Base-by-base conservation (phyloP, 2,329 filamentous ascomycete genomes). In the Phialocephala sp. region DNA sequence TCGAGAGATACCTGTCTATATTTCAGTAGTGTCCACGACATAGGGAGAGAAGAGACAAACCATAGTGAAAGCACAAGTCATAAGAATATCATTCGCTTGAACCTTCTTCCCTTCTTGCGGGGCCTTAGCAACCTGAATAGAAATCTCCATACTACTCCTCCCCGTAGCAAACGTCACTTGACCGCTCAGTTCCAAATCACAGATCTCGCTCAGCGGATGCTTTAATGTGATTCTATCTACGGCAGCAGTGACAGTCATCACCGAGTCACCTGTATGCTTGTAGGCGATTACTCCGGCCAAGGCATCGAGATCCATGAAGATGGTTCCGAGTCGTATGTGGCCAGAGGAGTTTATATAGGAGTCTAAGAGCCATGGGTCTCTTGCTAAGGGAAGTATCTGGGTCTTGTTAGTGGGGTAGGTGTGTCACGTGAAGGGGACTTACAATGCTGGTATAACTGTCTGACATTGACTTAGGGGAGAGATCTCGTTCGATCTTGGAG, bases 1-100 rank as follows among this genome's bases (percentile, higher is more conserved):
- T 91, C 86, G 1, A 91, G 79, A 2, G 89, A 90, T n/a, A 76
- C 74, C 74, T 76, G 35, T 56, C 15, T n/a, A 27, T 56, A 24
- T 41, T 22, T 66, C 14, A 66, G 58, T 27, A 55, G 24, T 3
- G 4, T 12, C 8, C 43, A 27, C 4, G 27, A 32, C n/a, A 32
- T 20, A n/a, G 22, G 45, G 36, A 9, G 24, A 12, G 41, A 55
- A 20, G 35, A 45, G n/a, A 47, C 47, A 39, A 2, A 91, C 89
- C 89, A 92, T 91, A 0, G 89, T 91, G 73, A 91, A 91, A 8
- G 87, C 86, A 76, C 89, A 91, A n/a, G 87, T 89, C 76, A 91
- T 84, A 63, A 91, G 76, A 0, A 91, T 79, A 74, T 91, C 89
- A 52, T 89, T 84, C 1, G 85, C 80, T 68, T 83, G 83, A 15